phyloP scores from a whole-genome alignment of 140 eudicot genomes.

The Ambrosia hybrid region DNA sequence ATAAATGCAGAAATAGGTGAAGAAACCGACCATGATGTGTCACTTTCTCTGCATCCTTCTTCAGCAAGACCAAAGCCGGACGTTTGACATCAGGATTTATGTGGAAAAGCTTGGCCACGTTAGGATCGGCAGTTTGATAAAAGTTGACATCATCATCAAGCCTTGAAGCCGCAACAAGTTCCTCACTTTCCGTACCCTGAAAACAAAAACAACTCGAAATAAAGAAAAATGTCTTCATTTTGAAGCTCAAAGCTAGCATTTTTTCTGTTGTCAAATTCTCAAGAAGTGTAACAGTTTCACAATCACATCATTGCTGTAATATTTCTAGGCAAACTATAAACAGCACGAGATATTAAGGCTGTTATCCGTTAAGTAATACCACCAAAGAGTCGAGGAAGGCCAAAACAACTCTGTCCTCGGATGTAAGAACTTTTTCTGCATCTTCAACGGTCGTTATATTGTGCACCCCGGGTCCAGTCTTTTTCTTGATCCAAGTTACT shows the following conservation, averaged over 20 bases:
- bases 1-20: conserved; percentile 13
- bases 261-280: too few relatives aligned
- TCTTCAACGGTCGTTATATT: conserved; percentile 73
- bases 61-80: conserved; percentile 76
- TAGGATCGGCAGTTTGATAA: conserved; percentile 71
- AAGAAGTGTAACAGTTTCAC: background rate
- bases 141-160: conserved; percentile 82
- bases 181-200: conserved; percentile 84
- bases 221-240: background rate
- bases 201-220: conserved; percentile 16
- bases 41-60: conserved; percentile 86
- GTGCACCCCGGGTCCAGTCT: conserved; percentile 75
- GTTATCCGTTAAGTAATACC: conserved; percentile 42
- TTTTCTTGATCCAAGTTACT: conserved; percentile 85
- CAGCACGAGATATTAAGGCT: conserved; percentile 1
- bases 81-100: conserved; percentile 59
- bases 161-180: conserved; percentile 84
- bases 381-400: conserved; percentile 72
- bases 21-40: conserved; percentile 61
- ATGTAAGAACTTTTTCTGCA: conserved; percentile 65
- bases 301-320: too few relatives aligned
- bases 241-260: background rate
- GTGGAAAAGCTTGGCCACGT: conserved; percentile 82
- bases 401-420: conserved; percentile 72
- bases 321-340: conserved; percentile 4